Conservation (phyloP, 306 rosid species). For the Styphnolobium japonicum region DNA sequence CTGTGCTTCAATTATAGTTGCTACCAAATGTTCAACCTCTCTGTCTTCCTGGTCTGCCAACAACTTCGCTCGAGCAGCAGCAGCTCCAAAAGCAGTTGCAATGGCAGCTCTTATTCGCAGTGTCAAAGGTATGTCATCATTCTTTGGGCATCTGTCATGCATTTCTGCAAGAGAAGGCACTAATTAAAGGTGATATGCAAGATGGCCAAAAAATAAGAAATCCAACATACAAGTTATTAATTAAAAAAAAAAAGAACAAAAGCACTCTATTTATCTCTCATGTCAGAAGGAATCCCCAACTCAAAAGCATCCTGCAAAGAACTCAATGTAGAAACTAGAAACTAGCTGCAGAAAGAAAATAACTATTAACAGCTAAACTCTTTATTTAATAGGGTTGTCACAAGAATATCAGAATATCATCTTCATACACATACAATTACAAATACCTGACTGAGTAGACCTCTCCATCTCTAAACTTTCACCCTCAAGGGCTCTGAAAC, state of each 20-base stretch:
- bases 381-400: background rate
- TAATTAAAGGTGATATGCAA: slow-evolving; percentile 8
- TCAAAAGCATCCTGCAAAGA: background rate
- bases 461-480: slow-evolving; percentile 53
- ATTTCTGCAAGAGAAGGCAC: slow-evolving; percentile 36
- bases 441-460: slow-evolving; percentile 56
- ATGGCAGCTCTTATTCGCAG: slow-evolving; percentile 73
- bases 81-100: slow-evolving; percentile 92
- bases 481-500: slow-evolving; percentile 45
- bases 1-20: slow-evolving; percentile 81
- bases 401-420: slow-evolving; percentile 16
- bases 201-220: background rate
- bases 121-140: slow-evolving; percentile 57
- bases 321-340: background rate
- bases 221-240: background rate
- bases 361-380: background rate
- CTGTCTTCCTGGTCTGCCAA: slow-evolving; percentile 91
- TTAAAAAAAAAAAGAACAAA: background rate
- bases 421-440: background rate
- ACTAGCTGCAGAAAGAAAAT: background rate
- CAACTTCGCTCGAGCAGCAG: slow-evolving; percentile 86
- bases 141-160: slow-evolving; percentile 31
- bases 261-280: background rate
- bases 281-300: background rate
- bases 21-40: slow-evolving; percentile 76